Conservation (phyloP, 805 yeast genomes). For the Yarrowia porcina region DNA sequence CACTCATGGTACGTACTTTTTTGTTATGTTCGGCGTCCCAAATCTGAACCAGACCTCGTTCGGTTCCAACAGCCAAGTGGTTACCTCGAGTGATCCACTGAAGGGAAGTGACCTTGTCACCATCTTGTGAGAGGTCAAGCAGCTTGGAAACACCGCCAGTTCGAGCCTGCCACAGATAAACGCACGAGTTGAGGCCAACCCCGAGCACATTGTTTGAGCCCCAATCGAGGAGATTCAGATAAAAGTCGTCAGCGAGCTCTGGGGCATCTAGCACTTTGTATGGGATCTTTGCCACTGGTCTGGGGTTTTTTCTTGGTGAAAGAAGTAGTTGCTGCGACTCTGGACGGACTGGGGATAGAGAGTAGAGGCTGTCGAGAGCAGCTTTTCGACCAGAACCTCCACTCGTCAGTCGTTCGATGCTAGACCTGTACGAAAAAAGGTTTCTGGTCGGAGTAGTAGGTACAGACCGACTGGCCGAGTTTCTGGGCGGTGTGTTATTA, state of each 20-base stretch:
- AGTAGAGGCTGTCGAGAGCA: slow-evolving; percentile 49
- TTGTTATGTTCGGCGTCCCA: slow-evolving; percentile 86
- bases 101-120: slow-evolving; percentile 74
- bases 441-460: slow-evolving; percentile 46
- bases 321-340: slow-evolving; percentile 77
- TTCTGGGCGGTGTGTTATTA: slow-evolving; percentile 28
- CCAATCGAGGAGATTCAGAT: slow-evolving; percentile 92
- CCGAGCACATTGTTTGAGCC: slow-evolving; percentile 84
- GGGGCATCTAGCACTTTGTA: slow-evolving; percentile 95
- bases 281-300: slow-evolving; percentile 82
- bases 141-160: slow-evolving; percentile 79
- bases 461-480: slow-evolving; percentile 29
- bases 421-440: slow-evolving; percentile 40
- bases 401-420: slow-evolving; percentile 1
- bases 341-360: slow-evolving; percentile 81
- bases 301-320: slow-evolving; percentile 75
- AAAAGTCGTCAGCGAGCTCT: slow-evolving; percentile 88
- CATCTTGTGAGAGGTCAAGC: slow-evolving; percentile 59
- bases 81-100: slow-evolving; percentile 95
- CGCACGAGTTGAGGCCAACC: slow-evolving; percentile 84
- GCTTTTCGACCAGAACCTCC: slow-evolving; percentile 17
- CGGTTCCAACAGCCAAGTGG: slow-evolving; percentile 89
- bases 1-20: slow-evolving; percentile 87
- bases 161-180: slow-evolving; percentile 86
- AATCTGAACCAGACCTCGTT: slow-evolving; percentile 81